Conservation (phyloP, 2,329 filamentous ascomycete genomes). For the Aureobasidium sp. region DNA sequence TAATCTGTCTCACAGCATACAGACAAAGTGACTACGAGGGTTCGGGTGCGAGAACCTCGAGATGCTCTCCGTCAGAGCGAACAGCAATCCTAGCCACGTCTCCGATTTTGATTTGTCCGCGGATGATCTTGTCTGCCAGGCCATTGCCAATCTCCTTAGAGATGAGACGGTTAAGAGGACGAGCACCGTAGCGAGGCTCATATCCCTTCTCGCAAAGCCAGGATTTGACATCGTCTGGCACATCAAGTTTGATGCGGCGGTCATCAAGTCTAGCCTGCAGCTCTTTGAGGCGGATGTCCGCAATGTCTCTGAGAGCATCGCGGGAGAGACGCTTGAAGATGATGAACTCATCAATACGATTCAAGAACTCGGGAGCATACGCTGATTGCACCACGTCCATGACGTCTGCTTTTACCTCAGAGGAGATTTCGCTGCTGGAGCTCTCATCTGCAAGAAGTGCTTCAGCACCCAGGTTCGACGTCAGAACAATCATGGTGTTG, state of each 20-base stretch:
- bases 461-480: conserved; percentile 87
- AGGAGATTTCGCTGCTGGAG: conserved; percentile 46
- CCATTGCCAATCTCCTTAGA: conserved; percentile 82
- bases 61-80: conserved; percentile 45
- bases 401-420: conserved; percentile 66
- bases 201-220: conserved; percentile 90
- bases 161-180: conserved; percentile 85
- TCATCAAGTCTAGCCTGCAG: conserved; percentile 77
- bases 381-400: conserved; percentile 73
- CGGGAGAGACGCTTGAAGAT: conserved; percentile 81
- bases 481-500: conserved; percentile 93
- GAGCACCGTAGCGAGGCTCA: conserved; percentile 81
- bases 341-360: conserved; percentile 94
- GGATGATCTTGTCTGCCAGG: conserved; percentile 85
- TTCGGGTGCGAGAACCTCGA: conserved; percentile 22
- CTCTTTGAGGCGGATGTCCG: conserved; percentile 83
- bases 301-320: conserved; percentile 76
- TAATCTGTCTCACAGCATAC: background rate
- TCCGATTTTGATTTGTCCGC: conserved; percentile 68
- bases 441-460: conserved; percentile 59
- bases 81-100: conserved; percentile 64
- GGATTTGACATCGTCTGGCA: conserved; percentile 62
- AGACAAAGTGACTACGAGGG: background rate
- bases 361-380: conserved; percentile 90
- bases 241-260: conserved; percentile 67